Base-by-base conservation (phyloP, 1,284 basidiomycete species). In the Irpex rosettiformis region DNA sequence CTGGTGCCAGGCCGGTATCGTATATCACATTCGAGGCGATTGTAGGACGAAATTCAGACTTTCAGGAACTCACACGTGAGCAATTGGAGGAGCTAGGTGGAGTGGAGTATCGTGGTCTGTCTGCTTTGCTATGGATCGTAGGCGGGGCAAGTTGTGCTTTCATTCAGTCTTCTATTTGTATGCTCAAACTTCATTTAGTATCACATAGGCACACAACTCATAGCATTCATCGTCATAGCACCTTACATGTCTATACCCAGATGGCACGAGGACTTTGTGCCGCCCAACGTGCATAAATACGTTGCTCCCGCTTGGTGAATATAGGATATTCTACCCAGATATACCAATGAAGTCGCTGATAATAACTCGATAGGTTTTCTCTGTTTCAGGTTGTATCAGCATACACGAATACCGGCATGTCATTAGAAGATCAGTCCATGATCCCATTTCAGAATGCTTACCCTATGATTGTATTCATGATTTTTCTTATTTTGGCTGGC, bases 71-170 rank as follows among this genome's bases (percentile, higher is more conserved):
- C 53, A 93, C 89, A 0, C 80, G 84, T 37, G 91, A 94, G 49
- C 91, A 98, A 69, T 77, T 93, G 64, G 91, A 96, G 63, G 95
- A 98, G 73, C 78, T 98, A 2, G 95, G 95, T 1, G 95, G 96
- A 3, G 90, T 97, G 21, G 96, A 99, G 73, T 98, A 94, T 69
- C 83, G 94, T 11, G 93, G 89, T 6, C 75, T 97, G 59, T 88
- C 88, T 58, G 81, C 89, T 16, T 72, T 96, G 48, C 75, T 94
- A 16, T 93, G 89, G 86, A 82, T 94, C 59, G 83, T 94, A 28
- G 78, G 80, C 13, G 70, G 73, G 48, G 70, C 71, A 59, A 24
- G 67, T 59, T 3, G 22, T 21, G 25, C 24, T 10, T 25, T 30
- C 7, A 33, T 16, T 28, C 1, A 7, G 3, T 0, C 42, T 13